Percentiles rank a stretch among this genome's conserved stretches.
phyloP scores from a whole-genome alignment of 148 eudicot species.

The Vaccinium myrtillus region DNA sequence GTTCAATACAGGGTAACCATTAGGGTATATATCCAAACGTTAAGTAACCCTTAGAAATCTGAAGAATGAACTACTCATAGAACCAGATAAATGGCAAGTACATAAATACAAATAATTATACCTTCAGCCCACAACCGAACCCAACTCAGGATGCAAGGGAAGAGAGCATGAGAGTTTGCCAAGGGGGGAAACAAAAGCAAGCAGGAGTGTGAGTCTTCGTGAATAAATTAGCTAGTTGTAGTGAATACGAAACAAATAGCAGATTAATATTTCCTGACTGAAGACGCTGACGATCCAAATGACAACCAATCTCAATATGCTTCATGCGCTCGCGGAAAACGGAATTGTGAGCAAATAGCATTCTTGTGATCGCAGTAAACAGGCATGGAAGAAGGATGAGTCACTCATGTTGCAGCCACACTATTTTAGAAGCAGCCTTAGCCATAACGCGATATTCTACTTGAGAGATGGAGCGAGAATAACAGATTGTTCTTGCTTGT shows the following conservation, averaged over 20 bases:
- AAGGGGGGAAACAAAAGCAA: background rate
- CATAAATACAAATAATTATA: background rate
- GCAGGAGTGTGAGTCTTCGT: background rate
- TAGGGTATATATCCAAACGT: background rate
- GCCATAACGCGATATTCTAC: too few species aligned
- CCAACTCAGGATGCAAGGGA: background rate
- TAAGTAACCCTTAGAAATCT: background rate
- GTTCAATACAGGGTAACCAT: background rate
- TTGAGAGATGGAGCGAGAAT: too few species aligned
- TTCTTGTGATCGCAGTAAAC: too few species aligned
- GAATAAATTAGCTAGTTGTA: background rate
- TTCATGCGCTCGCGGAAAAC: too few species aligned
- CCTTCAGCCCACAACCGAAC: background rate
- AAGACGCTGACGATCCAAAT: too few species aligned
- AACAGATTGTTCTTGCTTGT: too few species aligned
- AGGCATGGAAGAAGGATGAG: too few species aligned
- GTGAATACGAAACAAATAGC: background rate
- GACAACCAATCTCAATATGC: too few species aligned
- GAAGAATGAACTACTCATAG: background rate
- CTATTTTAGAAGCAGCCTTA: too few species aligned
- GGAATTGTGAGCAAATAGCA: too few species aligned
- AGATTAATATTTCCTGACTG: too few species aligned
- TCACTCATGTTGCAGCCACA: too few species aligned
- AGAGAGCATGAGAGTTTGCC: background rate
- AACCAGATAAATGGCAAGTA: background rate